Evolutionary conservation across 2,329 filamentous ascomycete species (phyloP), one percentile per base, ranked within the genome.

Genomic region (Curvularia spicifera): DNA sequence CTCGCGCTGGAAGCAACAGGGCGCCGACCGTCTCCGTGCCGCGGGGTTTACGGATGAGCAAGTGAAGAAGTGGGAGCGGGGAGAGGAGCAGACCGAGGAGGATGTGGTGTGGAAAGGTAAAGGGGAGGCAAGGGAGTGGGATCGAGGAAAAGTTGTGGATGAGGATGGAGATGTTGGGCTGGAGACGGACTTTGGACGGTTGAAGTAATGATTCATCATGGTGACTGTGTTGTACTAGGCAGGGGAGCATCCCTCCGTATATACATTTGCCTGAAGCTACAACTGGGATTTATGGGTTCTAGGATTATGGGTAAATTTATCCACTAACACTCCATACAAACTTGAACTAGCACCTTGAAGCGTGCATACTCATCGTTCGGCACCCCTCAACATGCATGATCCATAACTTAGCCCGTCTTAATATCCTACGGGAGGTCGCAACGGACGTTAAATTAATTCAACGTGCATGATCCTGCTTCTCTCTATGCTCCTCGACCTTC

Each of bases 31-130:
- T 57, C 78, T 97, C 59, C 87, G 87, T 33, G 86, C 85, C 20
- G 92, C 91, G 0, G 93, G 93, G 0, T 96, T 96, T 71, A 87
- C 85, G 1, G 90, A 93, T 15, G 85, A 87, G 4, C 86, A 93
- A 68, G 86, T 97, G 57, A 82, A 84, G 67, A 87, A 87, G 63
- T 92, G 89, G 87, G 87, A 89, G 73, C 87, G 82, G 50, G 84
- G 85, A 22, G 80, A 82, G 1, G 84, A 84, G 12, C 83, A 86
- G 71, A 82, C 85, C 53, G 86, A 89, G 60, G 84, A 87, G 37
- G 86, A 88, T 68, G 88, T 96, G 2, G 84, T 81, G 50, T 96
- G 92, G 92, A 82, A 84, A 37, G 89, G 87, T 69, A 81, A 78
- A 56, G 90, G 90, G 0, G 88, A 94, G 71, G 77, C 81, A 1